A percentile compares a stretch with the other conserved stretches of the same genome.
Conservation (phyloP, 2,329 filamentous ascomycete genomes). For the Xylariaceae sp. region DNA sequence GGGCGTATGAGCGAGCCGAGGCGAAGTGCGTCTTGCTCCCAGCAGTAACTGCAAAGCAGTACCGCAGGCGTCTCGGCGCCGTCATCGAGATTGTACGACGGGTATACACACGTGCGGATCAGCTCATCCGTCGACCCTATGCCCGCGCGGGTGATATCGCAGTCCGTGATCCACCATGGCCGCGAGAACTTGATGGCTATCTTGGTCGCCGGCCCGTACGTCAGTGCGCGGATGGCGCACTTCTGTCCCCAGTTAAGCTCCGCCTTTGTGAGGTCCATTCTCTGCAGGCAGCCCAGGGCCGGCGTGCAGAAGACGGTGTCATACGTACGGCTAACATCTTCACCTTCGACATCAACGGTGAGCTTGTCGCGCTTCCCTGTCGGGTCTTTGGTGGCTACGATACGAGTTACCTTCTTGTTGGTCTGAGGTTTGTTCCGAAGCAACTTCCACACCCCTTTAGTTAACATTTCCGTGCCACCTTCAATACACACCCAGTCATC, state of each 20-base stretch:
- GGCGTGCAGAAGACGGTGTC: slow-evolving; percentile 33
- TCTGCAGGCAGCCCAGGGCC: slow-evolving; percentile 29
- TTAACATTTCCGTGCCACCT: too few species aligned
- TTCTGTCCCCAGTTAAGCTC: slow-evolving; percentile 27
- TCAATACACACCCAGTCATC: too few species aligned
- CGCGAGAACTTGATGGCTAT: slow-evolving; percentile 35
- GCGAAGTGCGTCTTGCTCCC: slow-evolving; percentile 35
- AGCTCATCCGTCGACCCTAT: slow-evolving; percentile 32
- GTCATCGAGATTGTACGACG: slow-evolving; percentile 35
- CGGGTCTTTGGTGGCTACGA: too few species aligned
- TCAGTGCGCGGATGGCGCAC: slow-evolving; percentile 32
- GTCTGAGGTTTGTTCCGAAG: too few species aligned
- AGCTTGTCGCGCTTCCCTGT: too few species aligned
- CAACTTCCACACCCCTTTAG: too few species aligned
- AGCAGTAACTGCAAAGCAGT: slow-evolving; percentile 37
- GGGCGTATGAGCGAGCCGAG: slow-evolving; percentile 29
- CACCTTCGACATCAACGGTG: neutral
- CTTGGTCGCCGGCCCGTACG: slow-evolving; percentile 34
- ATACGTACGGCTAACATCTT: slow-evolving; percentile 17
- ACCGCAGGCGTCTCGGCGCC: slow-evolving; percentile 26
- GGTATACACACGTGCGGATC: slow-evolving; percentile 36
- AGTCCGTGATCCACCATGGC: slow-evolving; percentile 33
- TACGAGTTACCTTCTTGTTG: too few species aligned
- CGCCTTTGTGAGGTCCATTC: slow-evolving; percentile 29
- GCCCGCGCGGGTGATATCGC: slow-evolving; percentile 31